phyloP scores from a whole-genome alignment of 1,139 yeast genomes.

The Candida neerlandica region DNA sequence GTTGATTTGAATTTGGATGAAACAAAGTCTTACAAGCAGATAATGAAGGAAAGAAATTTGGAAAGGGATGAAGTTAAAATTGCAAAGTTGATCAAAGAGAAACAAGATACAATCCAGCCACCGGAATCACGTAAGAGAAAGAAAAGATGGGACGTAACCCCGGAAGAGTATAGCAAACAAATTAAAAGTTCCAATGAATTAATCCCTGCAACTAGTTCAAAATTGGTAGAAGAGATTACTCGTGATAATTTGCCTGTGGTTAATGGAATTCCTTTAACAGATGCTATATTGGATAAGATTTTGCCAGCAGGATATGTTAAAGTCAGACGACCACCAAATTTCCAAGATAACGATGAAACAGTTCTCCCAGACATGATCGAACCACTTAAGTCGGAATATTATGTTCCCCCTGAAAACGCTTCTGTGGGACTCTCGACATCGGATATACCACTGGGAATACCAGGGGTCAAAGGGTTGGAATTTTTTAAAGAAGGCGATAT shows the following conservation, averaged over 20 bases:
- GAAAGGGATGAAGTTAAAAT: constrained; percentile 35
- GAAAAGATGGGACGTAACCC: constrained; percentile 40
- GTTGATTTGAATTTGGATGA: constrained; percentile 27
- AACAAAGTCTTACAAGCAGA: constrained; percentile 33
- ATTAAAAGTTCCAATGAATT: constrained; percentile 1
- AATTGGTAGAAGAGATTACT: constrained; percentile 11
- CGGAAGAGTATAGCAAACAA: constrained; percentile 30
- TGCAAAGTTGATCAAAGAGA: constrained; percentile 19
- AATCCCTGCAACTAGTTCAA: background rate
- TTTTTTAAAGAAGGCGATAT: constrained; percentile 73
- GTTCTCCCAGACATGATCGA: constrained; percentile 37
- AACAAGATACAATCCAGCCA: constrained; percentile 10
- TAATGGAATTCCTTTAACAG: constrained; percentile 50
- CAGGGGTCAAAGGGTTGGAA: constrained; percentile 60
- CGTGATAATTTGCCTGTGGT: constrained; percentile 39
- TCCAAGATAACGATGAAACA: constrained; percentile 32
- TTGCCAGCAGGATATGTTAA: constrained; percentile 58
- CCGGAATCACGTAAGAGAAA: constrained; percentile 22
- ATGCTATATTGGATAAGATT: constrained; percentile 50
- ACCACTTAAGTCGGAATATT: constrained; percentile 22
- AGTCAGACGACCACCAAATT: constrained; percentile 51
- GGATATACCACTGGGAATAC: constrained; percentile 53
- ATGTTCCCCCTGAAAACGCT: constrained; percentile 27
- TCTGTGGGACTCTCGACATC: constrained; percentile 5
- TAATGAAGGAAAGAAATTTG: constrained; percentile 37